Evolutionary conservation across 2,329 filamentous ascomycete species (phyloP).

Genomic region (Cladophialophora yegresii): DNA sequence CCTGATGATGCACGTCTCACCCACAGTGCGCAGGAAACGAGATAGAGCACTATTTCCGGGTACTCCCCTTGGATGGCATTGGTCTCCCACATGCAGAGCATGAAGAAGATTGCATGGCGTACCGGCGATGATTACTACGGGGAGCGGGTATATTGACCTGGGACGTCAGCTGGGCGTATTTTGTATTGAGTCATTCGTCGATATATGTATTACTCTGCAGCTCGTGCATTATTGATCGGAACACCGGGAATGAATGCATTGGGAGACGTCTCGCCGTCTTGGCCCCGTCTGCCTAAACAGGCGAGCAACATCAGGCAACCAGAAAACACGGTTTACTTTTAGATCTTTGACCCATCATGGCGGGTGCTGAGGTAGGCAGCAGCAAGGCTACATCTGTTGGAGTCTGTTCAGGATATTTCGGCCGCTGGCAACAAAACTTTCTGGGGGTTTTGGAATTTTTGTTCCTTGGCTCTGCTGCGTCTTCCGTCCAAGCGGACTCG

Average conservation of each 20-base stretch:
- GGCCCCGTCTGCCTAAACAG: conserved; percentile 17
- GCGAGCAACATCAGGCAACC: conserved; percentile 21
- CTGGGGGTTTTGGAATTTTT: conserved; percentile 9
- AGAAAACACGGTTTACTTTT: conserved; percentile 13
- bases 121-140: conserved; percentile 16
- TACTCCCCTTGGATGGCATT: conserved; percentile 11
- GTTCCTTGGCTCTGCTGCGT: conserved; percentile 3
- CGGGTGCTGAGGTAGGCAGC: conserved; percentile 9
- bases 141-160: conserved; percentile 3
- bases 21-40: neutral
- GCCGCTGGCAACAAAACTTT: neutral
- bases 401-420: neutral
- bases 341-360: conserved; percentile 3
- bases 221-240: conserved; percentile 4
- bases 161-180: conserved; percentile 5
- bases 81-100: conserved; percentile 13
- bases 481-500: neutral
- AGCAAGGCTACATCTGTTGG: neutral
- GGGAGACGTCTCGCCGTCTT: conserved; percentile 9
- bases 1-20: conserved; percentile 16
- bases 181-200: conserved; percentile 7
- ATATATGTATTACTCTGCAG: conserved; percentile 18
- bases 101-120: conserved; percentile 12
- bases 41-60: conserved; percentile 15
- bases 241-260: conserved; percentile 2